Base-by-base conservation (phyloP, 2,329 filamentous ascomycete species). In the Alternaria arbusti region DNA sequence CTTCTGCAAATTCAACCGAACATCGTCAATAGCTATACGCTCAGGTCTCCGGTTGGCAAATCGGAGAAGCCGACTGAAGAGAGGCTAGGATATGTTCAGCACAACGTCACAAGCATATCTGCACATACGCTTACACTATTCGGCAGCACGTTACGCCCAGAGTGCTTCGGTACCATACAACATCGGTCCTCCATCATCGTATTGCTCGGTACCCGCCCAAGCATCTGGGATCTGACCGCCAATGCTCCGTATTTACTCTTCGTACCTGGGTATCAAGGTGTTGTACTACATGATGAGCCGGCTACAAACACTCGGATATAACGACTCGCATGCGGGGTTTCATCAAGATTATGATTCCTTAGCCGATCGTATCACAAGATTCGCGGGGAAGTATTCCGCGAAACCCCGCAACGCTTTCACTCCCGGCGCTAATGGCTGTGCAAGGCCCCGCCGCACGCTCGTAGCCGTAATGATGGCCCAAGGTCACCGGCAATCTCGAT, bases 61-160 rank as follows among this genome's bases (percentile, higher is more conserved):
- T 28, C 81, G 75, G 5, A 83, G 72, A 13, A 84, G 70, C 20
- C 80, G 74, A 65, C 75, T 77, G 71, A 84, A 83, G 28, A 84
- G 69, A 46, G 74, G 75, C 74, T 78, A 49, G 23, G 3, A 49
- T n/a, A 15, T n/a, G 46, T 67, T 70, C 45, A 73, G 65, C 46
- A 43, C 17, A 50, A 12, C 25, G 40, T 12, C 8, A 12, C 3
- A 10, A 25, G 12, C 22, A 3, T 25, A 6, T 8, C 22, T 15
- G 17, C 12, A 17, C 8, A 17, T 30, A 25, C 15, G 32, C 67
- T n/a, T 72, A 78, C 75, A 50, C 74, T 75, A 54, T 76, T 77
- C 5, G 77, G 77, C 8, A 78, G 70, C 25, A 77, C 57, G 26
- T 72, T 70, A 54, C 61, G 64, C 15, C 76, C 74, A 44, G 64